A percentile compares a stretch with the other conserved stretches of the same genome.
Evolutionary conservation across 106 monocot species (phyloP).

Genomic region (Vanilla planifolia): DNA sequence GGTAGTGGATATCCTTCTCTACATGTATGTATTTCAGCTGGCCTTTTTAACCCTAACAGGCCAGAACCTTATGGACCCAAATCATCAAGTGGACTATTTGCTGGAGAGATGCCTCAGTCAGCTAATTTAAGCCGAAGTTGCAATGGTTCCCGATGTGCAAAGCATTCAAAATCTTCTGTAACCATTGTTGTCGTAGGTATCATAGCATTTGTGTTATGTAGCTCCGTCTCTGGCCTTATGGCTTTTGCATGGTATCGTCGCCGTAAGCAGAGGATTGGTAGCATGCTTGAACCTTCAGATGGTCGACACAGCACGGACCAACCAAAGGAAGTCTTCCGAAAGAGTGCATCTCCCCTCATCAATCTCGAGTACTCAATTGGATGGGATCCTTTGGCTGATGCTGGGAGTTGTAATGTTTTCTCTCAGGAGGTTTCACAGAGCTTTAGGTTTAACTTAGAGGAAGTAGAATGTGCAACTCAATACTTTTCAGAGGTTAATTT

Average conservation of each 20-base stretch:
- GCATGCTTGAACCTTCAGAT: slow-evolving; percentile 42
- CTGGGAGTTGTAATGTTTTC: slow-evolving; percentile 24
- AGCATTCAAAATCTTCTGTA: slow-evolving; percentile 24
- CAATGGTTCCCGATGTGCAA: slow-evolving; percentile 25
- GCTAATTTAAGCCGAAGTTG: slow-evolving; percentile 30
- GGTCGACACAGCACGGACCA: slow-evolving; percentile 54
- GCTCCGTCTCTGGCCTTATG: slow-evolving; percentile 15
- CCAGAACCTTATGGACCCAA: slow-evolving; percentile 48
- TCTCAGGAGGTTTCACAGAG: slow-evolving; percentile 52
- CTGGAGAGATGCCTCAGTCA: slow-evolving; percentile 34
- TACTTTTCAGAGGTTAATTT: slow-evolving; percentile 82
- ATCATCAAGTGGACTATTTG: slow-evolving; percentile 10
- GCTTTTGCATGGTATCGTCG: slow-evolving; percentile 43
- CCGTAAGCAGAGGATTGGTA: slow-evolving; percentile 39
- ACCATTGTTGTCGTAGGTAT: slow-evolving; percentile 19
- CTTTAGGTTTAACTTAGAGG: slow-evolving; percentile 68
- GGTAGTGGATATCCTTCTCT: slow-evolving; percentile 50
- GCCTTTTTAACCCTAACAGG: slow-evolving; percentile 30
- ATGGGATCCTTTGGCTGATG: slow-evolving; percentile 74
- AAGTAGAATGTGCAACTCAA: slow-evolving; percentile 75
- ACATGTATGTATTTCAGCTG: slow-evolving; percentile 42
- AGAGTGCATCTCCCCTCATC: slow-evolving; percentile 51
- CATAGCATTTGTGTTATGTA: slow-evolving; percentile 13
- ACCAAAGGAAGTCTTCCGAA: slow-evolving; percentile 25
- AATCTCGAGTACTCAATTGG: slow-evolving; percentile 69